Percentiles rank a stretch among this genome's conserved stretches.
phyloP scores from a whole-genome alignment of 2,329 filamentous ascomycete genomes.

The Helotiales sp. region DNA sequence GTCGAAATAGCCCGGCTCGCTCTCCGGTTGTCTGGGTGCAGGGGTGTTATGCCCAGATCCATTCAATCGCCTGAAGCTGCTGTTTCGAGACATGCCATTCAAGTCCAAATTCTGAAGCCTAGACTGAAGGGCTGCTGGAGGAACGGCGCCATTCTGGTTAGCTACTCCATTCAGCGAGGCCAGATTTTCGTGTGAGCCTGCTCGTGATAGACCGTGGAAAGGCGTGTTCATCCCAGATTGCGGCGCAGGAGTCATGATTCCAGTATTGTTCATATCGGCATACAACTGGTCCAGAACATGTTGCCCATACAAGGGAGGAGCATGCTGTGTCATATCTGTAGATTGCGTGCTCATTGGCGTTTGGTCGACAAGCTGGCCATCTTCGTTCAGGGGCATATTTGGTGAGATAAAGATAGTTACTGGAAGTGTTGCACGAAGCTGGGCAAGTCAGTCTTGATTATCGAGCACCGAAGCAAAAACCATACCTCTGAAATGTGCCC shows the following conservation, averaged over 20 bases:
- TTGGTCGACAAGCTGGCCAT: constrained; percentile 76
- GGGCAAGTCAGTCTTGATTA: constrained; percentile 28
- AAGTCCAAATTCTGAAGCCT: constrained; percentile 76
- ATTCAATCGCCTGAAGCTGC: constrained; percentile 40
- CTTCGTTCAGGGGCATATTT: constrained; percentile 84
- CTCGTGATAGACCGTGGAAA: constrained; percentile 71
- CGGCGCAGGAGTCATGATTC: constrained; percentile 77
- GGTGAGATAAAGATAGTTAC: constrained; percentile 96
- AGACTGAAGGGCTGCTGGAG: constrained; percentile 63
- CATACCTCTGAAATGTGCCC: constrained; percentile 87
- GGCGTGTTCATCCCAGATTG: constrained; percentile 82
- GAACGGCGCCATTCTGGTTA: constrained; percentile 48
- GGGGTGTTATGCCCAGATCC: constrained; percentile 44
- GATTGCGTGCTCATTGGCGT: constrained; percentile 55
- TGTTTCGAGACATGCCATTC: constrained; percentile 54
- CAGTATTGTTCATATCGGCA: constrained; percentile 79
- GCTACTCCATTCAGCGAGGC: constrained; percentile 58
- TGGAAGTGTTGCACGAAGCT: constrained; percentile 87
- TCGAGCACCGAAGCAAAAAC: constrained; percentile 14
- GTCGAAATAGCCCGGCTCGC: constrained; percentile 35
- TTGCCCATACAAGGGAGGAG: constrained; percentile 91
- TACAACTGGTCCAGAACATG: constrained; percentile 91
- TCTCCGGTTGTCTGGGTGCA: constrained; percentile 26
- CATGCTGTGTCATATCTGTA: constrained; percentile 61
- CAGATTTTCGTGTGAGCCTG: constrained; percentile 83